Base-by-base conservation (phyloP, 2,329 filamentous ascomycete species). In the Claviceps maximensis region DNA sequence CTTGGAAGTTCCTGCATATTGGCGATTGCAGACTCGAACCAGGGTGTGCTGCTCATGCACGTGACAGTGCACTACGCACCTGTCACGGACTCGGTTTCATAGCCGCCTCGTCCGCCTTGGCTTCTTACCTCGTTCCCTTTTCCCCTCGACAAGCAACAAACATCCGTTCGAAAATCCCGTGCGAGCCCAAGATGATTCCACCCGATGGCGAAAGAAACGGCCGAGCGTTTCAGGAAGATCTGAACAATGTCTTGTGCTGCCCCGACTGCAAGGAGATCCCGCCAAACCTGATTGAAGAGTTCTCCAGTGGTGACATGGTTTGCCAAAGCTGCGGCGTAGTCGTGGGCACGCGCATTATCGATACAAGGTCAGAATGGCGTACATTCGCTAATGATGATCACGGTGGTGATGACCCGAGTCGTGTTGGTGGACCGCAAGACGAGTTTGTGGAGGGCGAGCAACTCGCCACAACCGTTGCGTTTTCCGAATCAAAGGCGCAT, bases 311-410 rank as follows among this genome's bases (percentile, higher is more conserved):
- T 58, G 93, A 98, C 68, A 87, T 94, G 67, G 89, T 98, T 53
- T 98, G 93, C 67, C 86, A 80, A 54, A 89, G 86, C 56, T 98
- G 93, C 63, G 93, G 93, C 40, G 77, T 96, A 36, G 93, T 98
- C 6, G 79, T 98, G 31, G 86, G 87, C 55, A 87, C 91, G 63
- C 86, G 89, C 59, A 89, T 93, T 66, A 90, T 98, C 64, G 94
- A 98, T 66, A 94, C 88, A 56, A 86, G 94, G 57, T 95, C 89
- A 48, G 93, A 98, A 73, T 98, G 93, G 93, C 88, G 93, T 66
- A 98, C 93, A 1, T 98, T 98, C 72, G 89, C 90, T 65, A 97
- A 97, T 67, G 93, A 98, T 65, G 94, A 98, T 67, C 89, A 95
- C 68, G 89, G 88, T 63, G 90, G 87, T 64, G 94, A 97, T 62